A percentile compares a stretch with the other conserved stretches of the same genome.
These are phyloP conservation scores for Penicillium waksmanii DNA, from an alignment of 495 filamentous ascomycete species.

Conservation along the genomic window DNA sequence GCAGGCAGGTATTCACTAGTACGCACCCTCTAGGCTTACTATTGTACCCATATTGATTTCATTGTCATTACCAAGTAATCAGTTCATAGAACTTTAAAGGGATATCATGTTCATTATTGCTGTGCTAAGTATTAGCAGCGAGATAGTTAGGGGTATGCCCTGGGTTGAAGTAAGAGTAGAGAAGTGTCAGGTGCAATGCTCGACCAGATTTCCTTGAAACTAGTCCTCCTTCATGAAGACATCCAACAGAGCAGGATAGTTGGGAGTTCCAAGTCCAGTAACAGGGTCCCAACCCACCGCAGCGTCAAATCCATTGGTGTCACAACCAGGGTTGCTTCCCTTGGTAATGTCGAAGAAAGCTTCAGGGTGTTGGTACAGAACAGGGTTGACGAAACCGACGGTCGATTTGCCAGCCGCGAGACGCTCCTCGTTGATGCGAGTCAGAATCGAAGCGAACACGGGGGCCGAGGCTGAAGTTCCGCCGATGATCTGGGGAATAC, in stretches of 20 bases:
- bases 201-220: too few relatives aligned
- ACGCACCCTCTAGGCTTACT: too few relatives aligned
- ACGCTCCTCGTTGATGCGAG: conserved; percentile 65
- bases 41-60: too few relatives aligned
- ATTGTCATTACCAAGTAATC: too few relatives aligned
- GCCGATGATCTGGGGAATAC: conserved; percentile 43
- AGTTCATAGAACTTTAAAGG: background rate
- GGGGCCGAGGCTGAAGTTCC: conserved; percentile 65
- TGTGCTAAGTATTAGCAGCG: background rate
- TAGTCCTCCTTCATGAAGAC: conserved; percentile 39
- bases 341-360: conserved; percentile 63
- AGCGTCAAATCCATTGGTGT: conserved; percentile 56
- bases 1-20: too few relatives aligned
- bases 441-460: conserved; percentile 59
- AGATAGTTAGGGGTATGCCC: background rate
- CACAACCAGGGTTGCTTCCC: conserved; percentile 64
- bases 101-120: conserved; percentile 1
- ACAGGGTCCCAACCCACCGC: conserved; percentile 66
- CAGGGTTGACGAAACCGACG: conserved; percentile 65
- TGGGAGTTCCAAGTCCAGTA: conserved; percentile 62
- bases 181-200: too few relatives aligned
- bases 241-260: conserved; percentile 53
- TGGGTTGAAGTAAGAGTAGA: too few relatives aligned
- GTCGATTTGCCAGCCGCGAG: conserved; percentile 56
- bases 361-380: conserved; percentile 62